Evolutionary conservation across 2,329 filamentous ascomycete species (phyloP), one percentile per base, ranked within the genome.

Genomic region (Parastagonospora nodorum): DNA sequence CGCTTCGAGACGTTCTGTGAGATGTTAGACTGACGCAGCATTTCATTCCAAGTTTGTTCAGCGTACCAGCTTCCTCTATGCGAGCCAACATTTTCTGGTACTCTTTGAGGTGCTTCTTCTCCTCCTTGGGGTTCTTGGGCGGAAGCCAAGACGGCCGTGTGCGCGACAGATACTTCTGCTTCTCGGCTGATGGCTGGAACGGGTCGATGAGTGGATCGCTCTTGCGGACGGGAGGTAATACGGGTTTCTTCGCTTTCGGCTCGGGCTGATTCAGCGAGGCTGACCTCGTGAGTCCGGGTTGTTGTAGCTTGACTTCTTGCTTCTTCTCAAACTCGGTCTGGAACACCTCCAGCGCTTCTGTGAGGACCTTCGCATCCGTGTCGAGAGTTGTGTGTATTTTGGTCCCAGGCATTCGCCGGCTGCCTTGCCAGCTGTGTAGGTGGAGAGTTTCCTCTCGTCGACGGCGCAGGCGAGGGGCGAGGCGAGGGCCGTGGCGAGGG

Each of bases 121-220:
- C 94, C 73, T 99, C 94, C 46, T 89, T 89, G 2, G 91, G 92
- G 59, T 94, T 87, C 75, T 94, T 94, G 1, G 90, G 90, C 1
- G 90, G 90, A 2, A 94, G 78, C 90, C 90, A 94, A 1, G 88
- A 92, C 0, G 90, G 90, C 32, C 90, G 82, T 2, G 66, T 94
- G 14, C 90, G 82, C 19, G 88, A 91, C 16, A 94, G 78, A 2
- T 92, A 89, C 2, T 89, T 89, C 66, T 93, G 89, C 71, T 94
- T 94, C 74, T 94, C 90, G 71, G 90, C 92, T 39, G 89, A 93
- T 27, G 92, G 85, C 12, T 90, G 90, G 31, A 94, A 77, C 3
- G 90, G 90, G 64, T 94, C 90, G 54, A 93, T 90, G 83, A 93
- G 90, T 58, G 91, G 87, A 63, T 92, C 89, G 36, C 85, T 87